Base-by-base conservation (phyloP, 1,284 basidiomycete genomes). In the Fistulinella staudtii region DNA sequence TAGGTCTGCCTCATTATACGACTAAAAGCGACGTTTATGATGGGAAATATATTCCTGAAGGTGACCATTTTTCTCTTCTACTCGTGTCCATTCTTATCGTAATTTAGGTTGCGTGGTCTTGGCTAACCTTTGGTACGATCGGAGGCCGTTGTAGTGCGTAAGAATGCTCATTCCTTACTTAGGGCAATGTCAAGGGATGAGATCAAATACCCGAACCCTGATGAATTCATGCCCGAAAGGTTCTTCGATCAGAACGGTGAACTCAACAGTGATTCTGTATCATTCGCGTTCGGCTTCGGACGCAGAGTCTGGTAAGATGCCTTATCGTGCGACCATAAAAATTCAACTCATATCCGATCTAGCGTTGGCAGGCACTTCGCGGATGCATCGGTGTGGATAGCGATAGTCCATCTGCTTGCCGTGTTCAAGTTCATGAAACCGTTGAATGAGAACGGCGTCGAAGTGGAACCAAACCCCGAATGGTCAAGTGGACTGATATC, bases 121-220 rank as follows among this genome's bases (percentile, higher is more conserved):
- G 41, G 49, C 63, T 13, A 62, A 62, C 20, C 10, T 60, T 17
- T 65, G 60, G 60, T 66, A 40, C 22, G 58, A 40, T 24, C 27
- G 14, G 8, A 18, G n/a, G 24, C 21, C 14, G 29, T 37, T 5
- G 0, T 35, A 27, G 17, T 11, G 20, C 21, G 34, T 28, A 27
- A 17, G 24, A 36, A 36, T 22, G 33, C 39, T 57, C 28, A 61
- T 21, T 3, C 28, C 14, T 40, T 17, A 40, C 38, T 8, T 35
- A 66, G 60, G 64, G 64, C 57, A 22, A 66, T 62, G 54, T 64
- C 61, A 20, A 46, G 49, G 30, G 58, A 62, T 38, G 52, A 62
- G 28, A 24, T 9, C 11, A 58, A 43, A 36, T 62, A 66, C 21
- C 52, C 58, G 4, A 51, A 64, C 24, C 50, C 60, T 13, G 13